A percentile compares a stretch with the other conserved stretches of the same genome.
Evolutionary conservation across 2,329 filamentous ascomycete genomes (phyloP).

Genomic region (Diplodia mutila): DNA sequence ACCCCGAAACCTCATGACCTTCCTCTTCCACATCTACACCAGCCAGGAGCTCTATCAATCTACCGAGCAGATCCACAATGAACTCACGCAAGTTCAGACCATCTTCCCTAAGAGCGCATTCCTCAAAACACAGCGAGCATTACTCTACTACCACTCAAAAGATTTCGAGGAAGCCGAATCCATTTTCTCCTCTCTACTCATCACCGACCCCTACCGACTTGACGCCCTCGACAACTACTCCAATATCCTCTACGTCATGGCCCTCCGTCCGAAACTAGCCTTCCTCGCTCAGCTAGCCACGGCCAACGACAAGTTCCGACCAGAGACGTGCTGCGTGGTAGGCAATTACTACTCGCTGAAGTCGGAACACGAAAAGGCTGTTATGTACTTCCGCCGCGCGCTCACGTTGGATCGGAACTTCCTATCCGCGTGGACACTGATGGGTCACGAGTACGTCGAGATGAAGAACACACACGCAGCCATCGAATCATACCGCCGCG

Average conservation of each 20-base stretch:
- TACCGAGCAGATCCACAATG: constrained; percentile 72
- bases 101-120: constrained; percentile 91
- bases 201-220: constrained; percentile 69
- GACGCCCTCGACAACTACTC: constrained; percentile 95
- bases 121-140: constrained; percentile 83
- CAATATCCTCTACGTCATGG: constrained; percentile 95
- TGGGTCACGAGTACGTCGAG: constrained; percentile 99
- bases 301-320: constrained; percentile 90
- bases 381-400: constrained; percentile 95
- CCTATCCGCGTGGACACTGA: constrained; percentile 94
- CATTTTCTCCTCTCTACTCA: constrained; percentile 71
- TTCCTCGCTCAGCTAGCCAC: constrained; percentile 88
- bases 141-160: constrained; percentile 90
- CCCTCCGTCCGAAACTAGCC: constrained; percentile 82
- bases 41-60: constrained; percentile 92
- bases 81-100: constrained; percentile 74
- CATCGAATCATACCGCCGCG: constrained; percentile 93
- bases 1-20: constrained; percentile 88
- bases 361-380: constrained; percentile 95
- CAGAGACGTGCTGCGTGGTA: constrained; percentile 94
- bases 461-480: constrained; percentile 98
- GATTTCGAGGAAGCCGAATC: constrained; percentile 67
- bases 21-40: constrained; percentile 90
- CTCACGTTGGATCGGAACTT: constrained; percentile 88
- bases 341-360: constrained; percentile 97